These are phyloP conservation scores for Aspergillus brunneoviolaceus DNA, from an alignment of 2,329 filamentous ascomycete species.

Conservation along the genomic window DNA sequence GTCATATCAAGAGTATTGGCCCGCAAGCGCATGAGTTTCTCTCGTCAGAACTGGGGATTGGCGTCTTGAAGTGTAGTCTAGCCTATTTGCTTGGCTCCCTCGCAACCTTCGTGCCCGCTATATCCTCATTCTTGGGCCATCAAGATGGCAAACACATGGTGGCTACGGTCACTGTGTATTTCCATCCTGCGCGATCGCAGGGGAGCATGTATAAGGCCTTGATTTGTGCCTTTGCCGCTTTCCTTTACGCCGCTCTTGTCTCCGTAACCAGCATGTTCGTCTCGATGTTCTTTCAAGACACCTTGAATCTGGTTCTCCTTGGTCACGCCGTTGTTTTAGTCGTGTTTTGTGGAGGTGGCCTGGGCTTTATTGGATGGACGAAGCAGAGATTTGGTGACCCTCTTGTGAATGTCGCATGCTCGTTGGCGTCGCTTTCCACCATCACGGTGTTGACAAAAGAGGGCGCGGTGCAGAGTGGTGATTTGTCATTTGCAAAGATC, in stretches of 20 bases:
- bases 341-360: conserved; percentile 79
- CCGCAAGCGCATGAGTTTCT: conserved; percentile 59
- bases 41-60: conserved; percentile 70
- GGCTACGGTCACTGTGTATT: conserved; percentile 91
- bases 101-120: conserved; percentile 74
- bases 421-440: conserved; percentile 80
- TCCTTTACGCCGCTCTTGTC: conserved; percentile 73
- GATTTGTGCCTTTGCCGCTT: conserved; percentile 72
- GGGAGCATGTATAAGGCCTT: conserved; percentile 89
- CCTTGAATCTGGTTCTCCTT: conserved; percentile 64
- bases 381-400: conserved; percentile 78
- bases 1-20: conserved; percentile 37
- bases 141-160: conserved; percentile 93
- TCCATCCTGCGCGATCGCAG: conserved; percentile 80
- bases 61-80: conserved; percentile 85
- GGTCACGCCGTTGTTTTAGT: conserved; percentile 78
- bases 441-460: conserved; percentile 92
- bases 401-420: conserved; percentile 80
- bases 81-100: conserved; percentile 85
- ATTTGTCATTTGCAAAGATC: conserved; percentile 79
- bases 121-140: conserved; percentile 72
- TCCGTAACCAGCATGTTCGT: conserved; percentile 86
- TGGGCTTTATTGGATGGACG: conserved; percentile 85
- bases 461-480: conserved; percentile 77
- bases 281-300: conserved; percentile 72